phyloP scores from a whole-genome alignment of 768 basidiomycete genomes.

The Boletus eberwhitei region DNA sequence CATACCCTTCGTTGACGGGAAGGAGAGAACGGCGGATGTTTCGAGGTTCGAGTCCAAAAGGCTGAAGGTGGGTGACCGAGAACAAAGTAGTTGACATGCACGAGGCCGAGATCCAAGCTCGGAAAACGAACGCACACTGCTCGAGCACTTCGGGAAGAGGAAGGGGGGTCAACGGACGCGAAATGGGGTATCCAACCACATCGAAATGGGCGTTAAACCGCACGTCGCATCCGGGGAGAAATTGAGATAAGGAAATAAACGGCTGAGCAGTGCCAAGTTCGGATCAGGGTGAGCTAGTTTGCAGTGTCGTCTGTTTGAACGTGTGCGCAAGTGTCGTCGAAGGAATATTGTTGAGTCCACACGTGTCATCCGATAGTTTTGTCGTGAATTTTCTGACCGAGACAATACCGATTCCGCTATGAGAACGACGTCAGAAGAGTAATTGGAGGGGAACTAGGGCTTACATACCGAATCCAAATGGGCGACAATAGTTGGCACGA shows the following conservation, averaged over 20 bases:
- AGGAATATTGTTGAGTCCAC: conserved; percentile 12
- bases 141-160: background rate
- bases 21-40: background rate
- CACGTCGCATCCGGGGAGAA: conserved; percentile 3
- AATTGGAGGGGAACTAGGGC: background rate
- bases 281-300: conserved; percentile 10
- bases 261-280: conserved; percentile 5
- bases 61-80: background rate
- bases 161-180: conserved; percentile 1
- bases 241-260: background rate
- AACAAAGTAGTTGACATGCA: conserved; percentile 1
- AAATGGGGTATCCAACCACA: conserved; percentile 8
- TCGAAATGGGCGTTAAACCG: conserved; percentile 4
- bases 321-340: conserved; percentile 8
- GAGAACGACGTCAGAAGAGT: background rate
- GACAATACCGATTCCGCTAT: conserved; percentile 5
- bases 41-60: background rate
- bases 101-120: conserved; percentile 9
- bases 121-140: conserved; percentile 13
- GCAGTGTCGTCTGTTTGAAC: conserved; percentile 11
- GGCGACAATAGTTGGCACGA: background rate
- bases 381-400: conserved; percentile 11
- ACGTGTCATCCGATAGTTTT: background rate
- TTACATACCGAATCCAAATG: background rate
- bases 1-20: background rate